phyloP scores from a whole-genome alignment of 129 eudicot species.

The Ambrosia trifida region DNA sequence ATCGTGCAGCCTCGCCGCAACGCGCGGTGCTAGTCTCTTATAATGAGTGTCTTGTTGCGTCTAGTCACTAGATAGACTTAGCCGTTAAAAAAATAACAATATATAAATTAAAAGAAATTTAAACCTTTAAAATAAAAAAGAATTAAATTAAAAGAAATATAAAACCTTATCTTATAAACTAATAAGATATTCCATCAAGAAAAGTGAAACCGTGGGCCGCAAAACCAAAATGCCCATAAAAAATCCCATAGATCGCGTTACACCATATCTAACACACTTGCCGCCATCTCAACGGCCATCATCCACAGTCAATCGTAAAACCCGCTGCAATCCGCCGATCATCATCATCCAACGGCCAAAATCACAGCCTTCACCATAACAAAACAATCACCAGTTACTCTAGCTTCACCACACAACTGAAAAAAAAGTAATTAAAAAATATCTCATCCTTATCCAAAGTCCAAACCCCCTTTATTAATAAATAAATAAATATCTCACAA shows the following conservation, averaged over 20 bases:
- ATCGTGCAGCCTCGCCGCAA: too few relatives aligned
- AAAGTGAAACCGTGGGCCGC: constrained; percentile 21
- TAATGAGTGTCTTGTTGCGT: too few relatives aligned
- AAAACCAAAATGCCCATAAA: background rate
- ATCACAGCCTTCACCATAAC: constrained; percentile 4
- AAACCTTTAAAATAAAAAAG: background rate
- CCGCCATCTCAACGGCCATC: background rate
- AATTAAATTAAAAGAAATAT: background rate
- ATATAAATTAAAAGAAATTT: too few relatives aligned
- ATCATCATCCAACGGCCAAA: constrained; percentile 28
- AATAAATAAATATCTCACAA: background rate
- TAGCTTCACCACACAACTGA: background rate
- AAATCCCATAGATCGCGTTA: constrained; percentile 8
- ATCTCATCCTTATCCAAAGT: constrained; percentile 43
- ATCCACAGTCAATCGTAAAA: background rate
- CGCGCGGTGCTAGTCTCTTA: too few relatives aligned
- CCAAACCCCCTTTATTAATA: constrained; percentile 1
- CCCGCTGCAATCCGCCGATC: background rate
- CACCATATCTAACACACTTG: background rate
- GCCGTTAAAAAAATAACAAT: too few relatives aligned
- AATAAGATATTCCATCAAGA: background rate
- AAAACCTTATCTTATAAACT: background rate
- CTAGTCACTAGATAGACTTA: too few relatives aligned
- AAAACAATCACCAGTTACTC: constrained; percentile 2
- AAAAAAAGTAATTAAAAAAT: constrained; percentile 24